Conservation (phyloP, 768 basidiomycete genomes). For the Tremella fuciformis region DNA sequence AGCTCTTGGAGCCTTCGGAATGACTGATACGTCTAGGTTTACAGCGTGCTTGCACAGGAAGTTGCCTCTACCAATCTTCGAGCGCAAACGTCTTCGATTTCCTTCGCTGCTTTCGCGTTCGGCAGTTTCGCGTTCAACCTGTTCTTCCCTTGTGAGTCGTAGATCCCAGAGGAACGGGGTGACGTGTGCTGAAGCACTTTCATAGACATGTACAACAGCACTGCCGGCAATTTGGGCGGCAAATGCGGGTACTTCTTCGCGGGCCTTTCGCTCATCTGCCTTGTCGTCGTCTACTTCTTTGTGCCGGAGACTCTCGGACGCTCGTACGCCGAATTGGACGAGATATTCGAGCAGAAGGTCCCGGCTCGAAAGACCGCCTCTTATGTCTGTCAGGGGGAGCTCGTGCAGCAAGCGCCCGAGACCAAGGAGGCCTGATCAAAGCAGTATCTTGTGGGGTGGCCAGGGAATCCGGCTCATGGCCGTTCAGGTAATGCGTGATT, state of each 20-base stretch:
- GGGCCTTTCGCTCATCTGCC: background rate
- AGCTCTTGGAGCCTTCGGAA: too few species aligned
- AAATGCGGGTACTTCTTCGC: constrained; percentile 7
- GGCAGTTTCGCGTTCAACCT: constrained; percentile 1
- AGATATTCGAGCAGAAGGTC: constrained; percentile 35
- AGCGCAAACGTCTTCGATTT: too few species aligned
- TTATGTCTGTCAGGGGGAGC: background rate
- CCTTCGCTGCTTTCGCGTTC: background rate
- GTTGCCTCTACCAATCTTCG: too few species aligned
- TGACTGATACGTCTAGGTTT: too few species aligned
- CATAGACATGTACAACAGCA: constrained; percentile 6
- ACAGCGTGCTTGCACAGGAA: too few species aligned
- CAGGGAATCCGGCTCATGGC: too few species aligned
- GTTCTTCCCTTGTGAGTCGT: constrained; percentile 3
- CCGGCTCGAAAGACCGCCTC: constrained; percentile 26
- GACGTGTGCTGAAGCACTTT: background rate
- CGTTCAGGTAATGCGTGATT: too few species aligned
- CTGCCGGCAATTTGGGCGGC: background rate
- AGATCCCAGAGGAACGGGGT: background rate
- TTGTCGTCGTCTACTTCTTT: constrained; percentile 1
- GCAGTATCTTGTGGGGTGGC: too few species aligned
- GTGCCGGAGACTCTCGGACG: constrained; percentile 2
- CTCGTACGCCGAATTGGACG: constrained; percentile 35
- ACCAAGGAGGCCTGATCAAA: too few species aligned
- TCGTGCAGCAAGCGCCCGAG: background rate